Evolutionary conservation across 1,284 basidiomycete species (phyloP), one percentile per base, ranked within the genome.

Genomic region (Ustilago crameri): DNA sequence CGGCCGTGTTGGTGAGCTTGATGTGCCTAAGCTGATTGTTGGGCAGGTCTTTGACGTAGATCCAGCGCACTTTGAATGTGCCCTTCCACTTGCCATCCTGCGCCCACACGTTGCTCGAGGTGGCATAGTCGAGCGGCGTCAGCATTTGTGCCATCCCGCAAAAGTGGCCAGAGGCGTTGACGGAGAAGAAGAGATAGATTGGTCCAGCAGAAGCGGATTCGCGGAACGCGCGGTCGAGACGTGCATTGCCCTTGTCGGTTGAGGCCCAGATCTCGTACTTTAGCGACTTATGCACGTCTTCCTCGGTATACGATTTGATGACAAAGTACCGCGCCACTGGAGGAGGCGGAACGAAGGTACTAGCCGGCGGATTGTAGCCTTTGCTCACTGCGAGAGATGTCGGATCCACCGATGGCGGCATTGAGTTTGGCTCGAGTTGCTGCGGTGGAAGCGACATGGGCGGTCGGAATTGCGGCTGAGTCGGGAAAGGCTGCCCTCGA

Each of bases 21-120:
- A 83, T 80, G 37, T 81, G 79, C n/a, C 81, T 54, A 10, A 83
- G 50, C 52, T 74, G 73, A 7, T 53, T 51, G 47, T 83, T 83
- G 18, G 81, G 80, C 24, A 83, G 47, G 55, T 82, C 80, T 51
- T 82, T 82, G 23, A 81, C 75, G n/a, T 70, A 78, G 45, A 82
- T 78, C 80, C 80, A 82, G 2, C 66, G 63, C 35, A 83, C 81
- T 30, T 79, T 78, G 62, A 83, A 83, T 0, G 74, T 75, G 1
- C 81, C 81, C 38, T 81, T 81, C 81, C 81, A 83, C 61, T 82
- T 82, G 46, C 75, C 73, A 9, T 80, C 79, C 40, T 83, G 80
- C 23, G 79, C 80, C 81, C 81, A 83, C 12, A 82, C 77, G 53
- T 78, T 69, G 54, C 58, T 74, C 34, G 52, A 68, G 12, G 76